Evolutionary conservation across 2,329 filamentous ascomycete species (phyloP), one percentile per base, ranked within the genome.

Genomic region (Aspergillus alliaceus): DNA sequence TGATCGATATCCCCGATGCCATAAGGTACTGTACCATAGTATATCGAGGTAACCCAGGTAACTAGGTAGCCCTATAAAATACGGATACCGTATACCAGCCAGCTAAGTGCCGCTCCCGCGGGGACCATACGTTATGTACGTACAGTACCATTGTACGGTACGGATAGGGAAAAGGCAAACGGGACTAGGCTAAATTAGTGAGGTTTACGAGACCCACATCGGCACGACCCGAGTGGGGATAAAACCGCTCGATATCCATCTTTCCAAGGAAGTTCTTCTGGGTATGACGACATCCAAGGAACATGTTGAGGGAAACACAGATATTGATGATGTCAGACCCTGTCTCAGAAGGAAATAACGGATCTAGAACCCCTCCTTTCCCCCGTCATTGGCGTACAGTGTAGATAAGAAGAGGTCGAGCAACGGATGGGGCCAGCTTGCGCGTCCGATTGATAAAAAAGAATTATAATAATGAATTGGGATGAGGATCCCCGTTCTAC

Each of bases 141-240:
- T 27, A 18, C 40, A 25, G 40, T 27, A 27, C 15, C 18, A 31
- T 9, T 15, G 34, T 40, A 52, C 14, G 15, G 20, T 35, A 34
- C 6, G 52, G n/a, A n/a, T 49, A 49, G 18, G 14, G 8, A 24
- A 54, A 39, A n/a, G n/a, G n/a, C n/a, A 54, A 44, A 11, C 24
- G 14, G 40, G 27, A n/a, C 39, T 24, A 22, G 22, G 25, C 54
- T 35, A 53, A 50, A 56, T n/a, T 34, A 42, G 42, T 20, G 12
- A 44, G 50, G 35, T 14, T 51, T 53, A 47, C 51, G 20, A n/a
- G 56, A 32, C 49, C 54, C 59, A 58, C 58, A 58, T 39, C 64
- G 63, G 64, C 59, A 66, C 61, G 61, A 65, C 56, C 64, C 64
- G 64, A 50, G 58, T 60, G 55, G 54, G 35, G 18, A 9, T 20